Conservation (phyloP, 441 rosid species). For the Croton laevigatus region DNA sequence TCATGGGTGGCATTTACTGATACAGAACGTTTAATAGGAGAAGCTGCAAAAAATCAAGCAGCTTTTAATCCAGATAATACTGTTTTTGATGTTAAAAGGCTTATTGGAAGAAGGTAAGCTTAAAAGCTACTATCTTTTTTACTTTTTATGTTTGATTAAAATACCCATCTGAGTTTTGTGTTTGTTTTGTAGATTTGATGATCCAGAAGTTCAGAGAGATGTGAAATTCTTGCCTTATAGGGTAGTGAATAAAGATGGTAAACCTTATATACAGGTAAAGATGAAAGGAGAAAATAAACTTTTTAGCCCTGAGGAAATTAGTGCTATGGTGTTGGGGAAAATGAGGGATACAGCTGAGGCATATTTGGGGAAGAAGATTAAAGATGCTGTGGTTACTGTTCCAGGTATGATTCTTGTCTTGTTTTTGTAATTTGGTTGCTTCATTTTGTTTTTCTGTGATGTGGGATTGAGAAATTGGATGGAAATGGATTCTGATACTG, state of each 20-base stretch:
- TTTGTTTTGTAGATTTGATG: slow-evolving; percentile 42
- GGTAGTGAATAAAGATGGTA: slow-evolving; percentile 51
- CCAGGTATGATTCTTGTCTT: slow-evolving; percentile 39
- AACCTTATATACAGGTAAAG: slow-evolving; percentile 53
- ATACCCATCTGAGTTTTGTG: background rate
- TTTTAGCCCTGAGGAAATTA: slow-evolving; percentile 65
- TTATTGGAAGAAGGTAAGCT: slow-evolving; percentile 54
- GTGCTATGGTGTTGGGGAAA: slow-evolving; percentile 55
- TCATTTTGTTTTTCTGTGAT: too few relatives aligned
- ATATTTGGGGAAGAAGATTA: slow-evolving; percentile 52
- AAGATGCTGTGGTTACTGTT: slow-evolving; percentile 60
- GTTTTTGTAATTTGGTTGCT: background rate
- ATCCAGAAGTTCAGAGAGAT: slow-evolving; percentile 52
- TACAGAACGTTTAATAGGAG: slow-evolving; percentile 49
- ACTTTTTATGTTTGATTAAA: background rate
- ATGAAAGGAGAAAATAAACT: slow-evolving; percentile 53
- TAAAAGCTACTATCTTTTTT: background rate
- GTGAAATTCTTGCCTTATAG: slow-evolving; percentile 51
- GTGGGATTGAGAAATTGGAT: too few relatives aligned
- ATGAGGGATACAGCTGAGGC: slow-evolving; percentile 70
- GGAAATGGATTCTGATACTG: too few relatives aligned
- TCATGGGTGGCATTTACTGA: slow-evolving; percentile 70
- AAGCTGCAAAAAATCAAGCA: slow-evolving; percentile 63
- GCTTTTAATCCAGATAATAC: slow-evolving; percentile 48
- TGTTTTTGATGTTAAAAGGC: slow-evolving; percentile 48